A percentile compares a stretch with the other conserved stretches of the same genome.
Evolutionary conservation across 2,329 filamentous ascomycete genomes (phyloP).

Genomic region (Diaporthe sp.): DNA sequence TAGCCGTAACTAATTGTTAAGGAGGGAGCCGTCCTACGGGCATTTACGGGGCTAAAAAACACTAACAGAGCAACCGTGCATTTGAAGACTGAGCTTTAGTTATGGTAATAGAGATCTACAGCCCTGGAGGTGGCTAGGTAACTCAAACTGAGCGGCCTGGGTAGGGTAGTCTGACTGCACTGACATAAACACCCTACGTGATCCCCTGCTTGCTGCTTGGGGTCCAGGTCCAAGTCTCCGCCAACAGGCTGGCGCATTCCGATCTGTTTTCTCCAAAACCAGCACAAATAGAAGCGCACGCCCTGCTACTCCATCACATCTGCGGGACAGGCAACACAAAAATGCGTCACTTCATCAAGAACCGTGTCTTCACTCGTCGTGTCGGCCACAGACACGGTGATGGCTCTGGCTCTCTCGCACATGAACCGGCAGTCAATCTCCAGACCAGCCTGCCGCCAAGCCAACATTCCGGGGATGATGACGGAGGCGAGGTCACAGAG

Average conservation of each 20-base stretch:
- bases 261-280: not conserved
- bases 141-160: no score
- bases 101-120: no score
- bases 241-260: not conserved
- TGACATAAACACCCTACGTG: not conserved
- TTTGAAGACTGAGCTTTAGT: no score
- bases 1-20: no score
- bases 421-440: not conserved
- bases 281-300: not conserved
- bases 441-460: not conserved
- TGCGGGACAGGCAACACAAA: not conserved
- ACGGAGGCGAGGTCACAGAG: not conserved
- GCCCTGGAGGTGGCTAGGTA: no score
- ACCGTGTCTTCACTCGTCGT: not conserved
- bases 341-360: not conserved
- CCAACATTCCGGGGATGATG: not conserved
- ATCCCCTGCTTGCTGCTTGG: not conserved
- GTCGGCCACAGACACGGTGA: not conserved
- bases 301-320: not conserved
- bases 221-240: not conserved
- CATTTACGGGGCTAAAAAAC: no score
- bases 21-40: no score
- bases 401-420: not conserved
- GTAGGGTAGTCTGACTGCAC: not conserved
- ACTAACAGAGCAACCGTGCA: no score